These are phyloP conservation scores for Themeda triandra DNA, from an alignment of 176 grass and related monocot species.

Conservation along the genomic window DNA sequence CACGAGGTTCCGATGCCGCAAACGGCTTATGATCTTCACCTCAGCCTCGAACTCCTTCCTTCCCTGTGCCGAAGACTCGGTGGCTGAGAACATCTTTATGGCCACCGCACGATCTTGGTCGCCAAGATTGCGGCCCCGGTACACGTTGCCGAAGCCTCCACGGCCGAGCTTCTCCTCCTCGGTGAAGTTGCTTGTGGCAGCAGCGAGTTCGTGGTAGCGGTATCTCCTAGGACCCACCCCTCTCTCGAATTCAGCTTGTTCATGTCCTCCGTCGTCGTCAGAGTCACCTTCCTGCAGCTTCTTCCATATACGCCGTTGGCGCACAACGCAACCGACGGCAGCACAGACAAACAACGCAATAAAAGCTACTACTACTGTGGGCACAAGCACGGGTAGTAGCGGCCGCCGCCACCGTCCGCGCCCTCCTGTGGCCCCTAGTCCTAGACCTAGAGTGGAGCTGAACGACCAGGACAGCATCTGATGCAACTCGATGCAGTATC, in stretches of 20 bases:
- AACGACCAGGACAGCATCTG: not conserved
- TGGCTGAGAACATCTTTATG: not conserved
- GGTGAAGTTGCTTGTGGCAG: not conserved
- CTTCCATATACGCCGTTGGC: no score
- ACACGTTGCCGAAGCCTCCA: not conserved
- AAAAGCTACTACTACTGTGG: no score
- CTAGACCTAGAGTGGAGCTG: not conserved
- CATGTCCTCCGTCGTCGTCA: no score
- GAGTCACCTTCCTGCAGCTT: no score
- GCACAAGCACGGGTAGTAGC: no score
- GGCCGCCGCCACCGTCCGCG: no score
- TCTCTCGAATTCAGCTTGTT: no score
- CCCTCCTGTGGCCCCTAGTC: no score
- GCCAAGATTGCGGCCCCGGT: not conserved
- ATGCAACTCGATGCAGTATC: not conserved
- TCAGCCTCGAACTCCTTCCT: not conserved
- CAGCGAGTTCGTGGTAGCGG: not conserved
- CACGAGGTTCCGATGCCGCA: slow-evolving; percentile 40
- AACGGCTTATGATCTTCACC: slow-evolving; percentile 31
- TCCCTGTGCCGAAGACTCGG: not conserved
- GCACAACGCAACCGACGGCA: no score
- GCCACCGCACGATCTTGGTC: not conserved
- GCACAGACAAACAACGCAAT: no score
- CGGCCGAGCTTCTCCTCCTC: not conserved
- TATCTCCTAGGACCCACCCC: no score